Base-by-base conservation (phyloP, 2,329 filamentous ascomycete species). In the Fusarium algeriense region DNA sequence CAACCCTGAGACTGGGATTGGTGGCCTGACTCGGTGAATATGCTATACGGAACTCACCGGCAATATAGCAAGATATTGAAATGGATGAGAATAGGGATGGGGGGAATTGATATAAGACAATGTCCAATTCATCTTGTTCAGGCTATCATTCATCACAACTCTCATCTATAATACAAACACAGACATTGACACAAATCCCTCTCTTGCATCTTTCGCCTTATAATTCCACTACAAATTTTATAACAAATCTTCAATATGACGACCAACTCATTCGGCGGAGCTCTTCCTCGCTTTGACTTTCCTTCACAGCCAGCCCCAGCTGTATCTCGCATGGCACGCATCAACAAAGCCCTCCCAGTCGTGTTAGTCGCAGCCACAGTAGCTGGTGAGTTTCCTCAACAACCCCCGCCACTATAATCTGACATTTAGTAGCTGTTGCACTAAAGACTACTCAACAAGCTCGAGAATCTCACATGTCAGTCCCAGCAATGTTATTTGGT, bases 241-340 rank as follows among this genome's bases (percentile, higher is more conserved):
- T 14, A 48, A 38, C 17, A 2, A 48, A 37, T 2, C 43, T 49
- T 28, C 49, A 63, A 20, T 56, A 73, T 73, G 70, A 73, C 70
- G 4, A 73, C 70, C 56, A 73, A 73, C 59, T 73, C 70, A 19
- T 73, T 73, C 45, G 70, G 70, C 48, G 67, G 70, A 58, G 66
- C 70, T 53, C 70, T 73, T 28, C 70, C 70, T 62, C 70, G 58
- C 44, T 73, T 73, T 23, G 70, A 73, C n/a, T 73, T 73, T 17
- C 70, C 70, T 1, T 17, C 65, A 3, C 64, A 56, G 30, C 62
- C 67, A 35, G 55, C 35, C 26, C 56, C 64, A 20, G 52, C 64
- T 38, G 32, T 69, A 28, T 62, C 69, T 11, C 69, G 69, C 26
- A 69, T 71, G 69, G 69, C 69, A 9, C 69, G 69, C 43, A 15